These are phyloP conservation scores for Claviceps digitariae DNA, from an alignment of 2,329 filamentous ascomycete genomes.

Conservation along the genomic window DNA sequence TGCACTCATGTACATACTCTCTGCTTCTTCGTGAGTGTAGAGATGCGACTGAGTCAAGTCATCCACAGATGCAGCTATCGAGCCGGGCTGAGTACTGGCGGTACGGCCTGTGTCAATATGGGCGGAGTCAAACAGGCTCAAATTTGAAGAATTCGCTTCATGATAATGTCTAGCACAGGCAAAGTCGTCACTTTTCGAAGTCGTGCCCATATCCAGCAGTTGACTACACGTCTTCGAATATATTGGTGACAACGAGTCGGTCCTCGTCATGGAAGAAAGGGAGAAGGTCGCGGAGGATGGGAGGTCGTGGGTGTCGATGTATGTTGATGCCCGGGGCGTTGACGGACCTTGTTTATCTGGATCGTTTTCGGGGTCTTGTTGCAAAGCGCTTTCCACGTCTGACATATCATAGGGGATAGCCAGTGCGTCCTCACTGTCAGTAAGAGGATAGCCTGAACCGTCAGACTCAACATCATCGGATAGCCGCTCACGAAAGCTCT, in stretches of 20 bases:
- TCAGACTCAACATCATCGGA: constrained; percentile 11
- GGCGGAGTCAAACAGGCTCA: neutral
- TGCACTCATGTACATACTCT: constrained; percentile 78
- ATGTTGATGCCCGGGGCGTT: constrained; percentile 41
- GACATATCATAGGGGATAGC: constrained; percentile 40
- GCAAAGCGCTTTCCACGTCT: constrained; percentile 15
- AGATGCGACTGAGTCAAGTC: constrained; percentile 52
- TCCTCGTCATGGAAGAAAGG: constrained; percentile 13
- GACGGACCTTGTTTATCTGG: constrained; percentile 25
- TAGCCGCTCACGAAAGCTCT: constrained; percentile 14
- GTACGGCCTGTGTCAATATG: neutral
- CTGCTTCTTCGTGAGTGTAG: constrained; percentile 67
- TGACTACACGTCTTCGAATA: constrained; percentile 8
- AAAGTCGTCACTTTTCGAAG: neutral
- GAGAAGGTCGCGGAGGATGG: constrained; percentile 9
- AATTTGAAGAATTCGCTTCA: neutral
- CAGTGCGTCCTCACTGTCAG: constrained; percentile 42
- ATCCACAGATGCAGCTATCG: constrained; percentile 17
- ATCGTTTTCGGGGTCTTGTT: constrained; percentile 23
- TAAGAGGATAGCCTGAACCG: constrained; percentile 15
- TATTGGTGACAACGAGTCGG: constrained; percentile 4
- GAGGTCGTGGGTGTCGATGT: constrained; percentile 19
- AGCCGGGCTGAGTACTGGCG: neutral
- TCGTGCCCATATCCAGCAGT: neutral
- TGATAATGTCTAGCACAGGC: neutral